Percentiles rank a stretch among this genome's conserved stretches.
phyloP scores from a whole-genome alignment of 1,284 basidiomycete species.

The Gomphus bonarii region DNA sequence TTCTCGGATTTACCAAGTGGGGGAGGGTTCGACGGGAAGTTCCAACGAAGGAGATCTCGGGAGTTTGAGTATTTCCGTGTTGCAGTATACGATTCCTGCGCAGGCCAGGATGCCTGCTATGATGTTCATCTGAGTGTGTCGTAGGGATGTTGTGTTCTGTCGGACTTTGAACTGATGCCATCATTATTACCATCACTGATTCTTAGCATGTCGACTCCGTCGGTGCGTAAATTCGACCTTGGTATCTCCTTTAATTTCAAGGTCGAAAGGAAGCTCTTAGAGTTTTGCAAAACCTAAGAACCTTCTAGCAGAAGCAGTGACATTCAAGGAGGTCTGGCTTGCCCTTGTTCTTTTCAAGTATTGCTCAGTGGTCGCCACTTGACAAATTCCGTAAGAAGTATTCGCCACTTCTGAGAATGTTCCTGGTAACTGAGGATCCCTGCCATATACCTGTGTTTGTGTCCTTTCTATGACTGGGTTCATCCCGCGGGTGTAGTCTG shows the following conservation, averaged over 20 bases:
- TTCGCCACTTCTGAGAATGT: neutral
- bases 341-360: neutral
- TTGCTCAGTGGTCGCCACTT: neutral
- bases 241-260: neutral
- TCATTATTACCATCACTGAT: neutral
- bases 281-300: neutral
- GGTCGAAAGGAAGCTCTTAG: neutral
- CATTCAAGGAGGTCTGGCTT: neutral
- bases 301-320: neutral
- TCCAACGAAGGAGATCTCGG: neutral
- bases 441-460: neutral
- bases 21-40: neutral
- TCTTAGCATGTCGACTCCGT: neutral
- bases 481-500: too few relatives aligned
- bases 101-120: neutral
- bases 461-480: too few relatives aligned
- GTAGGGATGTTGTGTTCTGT: neutral
- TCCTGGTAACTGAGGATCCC: neutral
- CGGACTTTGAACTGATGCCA: neutral
- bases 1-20: neutral
- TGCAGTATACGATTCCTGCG: neutral
- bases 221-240: neutral
- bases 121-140: neutral
- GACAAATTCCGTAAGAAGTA: neutral
- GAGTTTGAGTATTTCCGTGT: slow-evolving; percentile 4